Evolutionary conservation across 2,329 filamentous ascomycete species (phyloP).

Genomic region (Neocucurbitaria cava): DNA sequence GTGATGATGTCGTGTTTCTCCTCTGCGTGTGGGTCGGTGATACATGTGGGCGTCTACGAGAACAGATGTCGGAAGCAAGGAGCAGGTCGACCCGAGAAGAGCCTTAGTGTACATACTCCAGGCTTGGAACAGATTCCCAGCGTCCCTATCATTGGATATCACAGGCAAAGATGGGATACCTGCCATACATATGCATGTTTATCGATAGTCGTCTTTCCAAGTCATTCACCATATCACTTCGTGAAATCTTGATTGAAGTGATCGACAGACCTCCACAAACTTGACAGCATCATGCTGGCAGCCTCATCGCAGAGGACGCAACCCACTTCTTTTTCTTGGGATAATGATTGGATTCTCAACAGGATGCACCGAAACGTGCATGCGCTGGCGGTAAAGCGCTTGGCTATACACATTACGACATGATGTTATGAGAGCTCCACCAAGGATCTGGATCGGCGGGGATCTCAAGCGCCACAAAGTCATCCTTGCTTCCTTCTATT

Average conservation of each 20-base stretch:
- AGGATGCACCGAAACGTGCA: background rate
- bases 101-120: background rate
- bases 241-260: background rate
- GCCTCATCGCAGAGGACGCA: background rate
- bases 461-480: constrained; percentile 1
- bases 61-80: constrained; percentile 1
- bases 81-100: background rate
- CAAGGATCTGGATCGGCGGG: constrained; percentile 8
- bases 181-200: background rate
- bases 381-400: background rate
- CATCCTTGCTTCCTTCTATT: constrained; percentile 8
- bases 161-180: background rate
- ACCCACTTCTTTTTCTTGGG: background rate
- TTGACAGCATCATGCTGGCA: background rate
- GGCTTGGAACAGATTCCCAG: background rate
- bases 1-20: background rate
- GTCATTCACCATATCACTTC: background rate
- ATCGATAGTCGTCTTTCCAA: background rate
- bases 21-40: background rate
- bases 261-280: background rate
- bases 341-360: background rate
- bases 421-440: constrained; percentile 2
- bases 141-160: background rate
- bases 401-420: constrained; percentile 1
- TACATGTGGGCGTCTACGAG: background rate